Evolutionary conservation across 192 early-diverging fungal genomes (phyloP).

Genomic region (Jimgerdemannia lactiflua): DNA sequence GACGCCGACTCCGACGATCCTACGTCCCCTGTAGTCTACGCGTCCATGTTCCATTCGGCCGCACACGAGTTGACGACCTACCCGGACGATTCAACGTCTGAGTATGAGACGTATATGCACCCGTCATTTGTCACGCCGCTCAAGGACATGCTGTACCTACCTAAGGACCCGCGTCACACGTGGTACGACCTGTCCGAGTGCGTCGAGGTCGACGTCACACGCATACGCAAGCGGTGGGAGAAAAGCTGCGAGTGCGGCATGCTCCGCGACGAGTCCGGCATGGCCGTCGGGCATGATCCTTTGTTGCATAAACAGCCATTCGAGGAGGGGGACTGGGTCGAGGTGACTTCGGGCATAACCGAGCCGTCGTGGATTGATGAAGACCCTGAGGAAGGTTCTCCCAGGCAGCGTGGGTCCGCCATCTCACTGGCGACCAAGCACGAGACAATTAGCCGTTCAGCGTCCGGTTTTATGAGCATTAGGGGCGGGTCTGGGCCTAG

Average conservation of each 20-base stretch:
- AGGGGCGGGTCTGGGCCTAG: neutral
- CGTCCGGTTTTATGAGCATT: neutral
- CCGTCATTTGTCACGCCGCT: slow-evolving; percentile 37
- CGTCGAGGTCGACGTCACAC: slow-evolving; percentile 30
- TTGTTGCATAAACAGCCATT: neutral
- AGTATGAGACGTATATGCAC: slow-evolving; percentile 42
- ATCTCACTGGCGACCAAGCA: neutral
- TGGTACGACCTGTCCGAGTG: slow-evolving; percentile 35
- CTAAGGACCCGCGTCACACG: slow-evolving; percentile 32
- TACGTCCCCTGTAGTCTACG: neutral
- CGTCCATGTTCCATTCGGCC: slow-evolving; percentile 23
- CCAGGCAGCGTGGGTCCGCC: neutral
- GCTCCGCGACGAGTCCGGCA: neutral
- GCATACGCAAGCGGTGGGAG: neutral
- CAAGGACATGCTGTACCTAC: slow-evolving; percentile 37
- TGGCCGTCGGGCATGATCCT: slow-evolving; percentile 15
- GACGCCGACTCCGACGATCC: slow-evolving; percentile 1
- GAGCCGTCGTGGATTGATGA: neutral
- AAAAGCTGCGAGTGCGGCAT: neutral
- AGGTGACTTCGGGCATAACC: neutral
- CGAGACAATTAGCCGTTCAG: neutral
- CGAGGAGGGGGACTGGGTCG: neutral
- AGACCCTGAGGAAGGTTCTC: neutral
- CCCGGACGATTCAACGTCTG: slow-evolving; percentile 27
- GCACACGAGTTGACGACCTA: slow-evolving; percentile 12